Percentiles rank a stretch among this genome's conserved stretches.
Evolutionary conservation across 208 protist genomes (phyloP).

Genomic region (Leishmania major): DNA sequence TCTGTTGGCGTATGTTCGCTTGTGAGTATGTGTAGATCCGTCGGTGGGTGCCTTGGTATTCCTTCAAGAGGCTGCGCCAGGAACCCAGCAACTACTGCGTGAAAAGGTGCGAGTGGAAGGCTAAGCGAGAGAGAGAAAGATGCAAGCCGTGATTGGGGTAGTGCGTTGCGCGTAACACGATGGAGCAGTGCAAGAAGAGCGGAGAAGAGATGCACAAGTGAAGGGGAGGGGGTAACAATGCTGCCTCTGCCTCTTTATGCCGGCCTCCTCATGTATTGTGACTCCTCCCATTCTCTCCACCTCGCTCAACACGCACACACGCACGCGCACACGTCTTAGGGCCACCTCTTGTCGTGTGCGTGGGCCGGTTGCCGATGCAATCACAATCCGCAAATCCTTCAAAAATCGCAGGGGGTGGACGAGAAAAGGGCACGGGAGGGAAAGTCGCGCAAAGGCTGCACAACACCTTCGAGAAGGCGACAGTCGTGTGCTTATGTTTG

Average conservation of each 20-base stretch:
- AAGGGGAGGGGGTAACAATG: not conserved
- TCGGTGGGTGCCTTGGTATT: not conserved
- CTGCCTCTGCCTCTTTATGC: not conserved
- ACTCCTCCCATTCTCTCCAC: not conserved
- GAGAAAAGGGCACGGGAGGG: not conserved
- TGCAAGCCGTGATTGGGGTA: not conserved
- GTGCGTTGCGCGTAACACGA: not conserved
- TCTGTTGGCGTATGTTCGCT: not conserved
- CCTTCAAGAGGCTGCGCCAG: not conserved
- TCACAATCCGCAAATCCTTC: not conserved
- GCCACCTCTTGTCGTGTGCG: not conserved
- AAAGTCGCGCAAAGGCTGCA: not conserved
- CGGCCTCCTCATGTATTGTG: not conserved
- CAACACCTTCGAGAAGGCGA: not conserved
- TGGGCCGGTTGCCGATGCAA: not conserved
- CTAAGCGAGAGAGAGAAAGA: slow-evolving; percentile 1
- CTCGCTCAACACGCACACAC: not conserved
- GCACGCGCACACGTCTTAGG: not conserved
- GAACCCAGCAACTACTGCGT: not conserved
- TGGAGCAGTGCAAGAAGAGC: not conserved
- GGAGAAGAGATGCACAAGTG: not conserved
- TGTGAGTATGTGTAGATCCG: not conserved
- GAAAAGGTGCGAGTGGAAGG: not conserved
- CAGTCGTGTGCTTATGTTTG: not conserved
- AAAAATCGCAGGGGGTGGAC: not conserved